These are phyloP conservation scores for Escallonia herrerae DNA, from an alignment of 129 eudicot genomes.

Conservation along the genomic window DNA sequence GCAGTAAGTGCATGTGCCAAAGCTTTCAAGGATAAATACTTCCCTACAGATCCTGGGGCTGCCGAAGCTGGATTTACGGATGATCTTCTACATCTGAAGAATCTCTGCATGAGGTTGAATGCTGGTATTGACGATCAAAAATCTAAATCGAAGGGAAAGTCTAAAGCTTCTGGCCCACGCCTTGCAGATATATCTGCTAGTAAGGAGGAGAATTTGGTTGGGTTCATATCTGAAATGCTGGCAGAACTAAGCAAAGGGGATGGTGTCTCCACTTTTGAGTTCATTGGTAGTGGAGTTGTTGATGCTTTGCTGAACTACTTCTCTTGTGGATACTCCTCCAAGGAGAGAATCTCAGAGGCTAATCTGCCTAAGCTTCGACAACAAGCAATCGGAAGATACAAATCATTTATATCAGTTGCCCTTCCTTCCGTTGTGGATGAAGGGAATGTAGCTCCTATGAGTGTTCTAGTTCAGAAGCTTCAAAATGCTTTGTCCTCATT, in stretches of 20 bases:
- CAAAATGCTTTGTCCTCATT: constrained; percentile 90
- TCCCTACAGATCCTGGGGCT: constrained; percentile 65
- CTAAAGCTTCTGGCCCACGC: constrained; percentile 46
- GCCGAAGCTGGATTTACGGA: constrained; percentile 72
- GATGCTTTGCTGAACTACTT: constrained; percentile 75
- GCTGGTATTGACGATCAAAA: constrained; percentile 59
- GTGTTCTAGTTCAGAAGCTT: constrained; percentile 80
- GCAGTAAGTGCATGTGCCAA: constrained; percentile 73
- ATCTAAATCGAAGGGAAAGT: constrained; percentile 70
- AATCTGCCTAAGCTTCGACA: constrained; percentile 64
- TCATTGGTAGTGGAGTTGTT: constrained; percentile 94
- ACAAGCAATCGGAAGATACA: constrained; percentile 76
- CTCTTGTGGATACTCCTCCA: constrained; percentile 73
- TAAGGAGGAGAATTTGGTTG: constrained; percentile 65
- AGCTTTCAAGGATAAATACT: constrained; percentile 85
- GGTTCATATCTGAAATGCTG: constrained; percentile 69
- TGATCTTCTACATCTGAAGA: constrained; percentile 74
- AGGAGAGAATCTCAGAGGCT: constrained; percentile 59
- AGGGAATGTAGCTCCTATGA: constrained; percentile 60
- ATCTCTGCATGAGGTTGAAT: constrained; percentile 66
- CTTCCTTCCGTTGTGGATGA: constrained; percentile 51
- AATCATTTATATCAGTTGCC: constrained; percentile 61
- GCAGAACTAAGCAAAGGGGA: constrained; percentile 78
- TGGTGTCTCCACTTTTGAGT: constrained; percentile 94
- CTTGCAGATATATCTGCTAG: constrained; percentile 49